Base-by-base conservation (phyloP, 2,329 filamentous ascomycete genomes). In the Aspergillus novoparasiticus region DNA sequence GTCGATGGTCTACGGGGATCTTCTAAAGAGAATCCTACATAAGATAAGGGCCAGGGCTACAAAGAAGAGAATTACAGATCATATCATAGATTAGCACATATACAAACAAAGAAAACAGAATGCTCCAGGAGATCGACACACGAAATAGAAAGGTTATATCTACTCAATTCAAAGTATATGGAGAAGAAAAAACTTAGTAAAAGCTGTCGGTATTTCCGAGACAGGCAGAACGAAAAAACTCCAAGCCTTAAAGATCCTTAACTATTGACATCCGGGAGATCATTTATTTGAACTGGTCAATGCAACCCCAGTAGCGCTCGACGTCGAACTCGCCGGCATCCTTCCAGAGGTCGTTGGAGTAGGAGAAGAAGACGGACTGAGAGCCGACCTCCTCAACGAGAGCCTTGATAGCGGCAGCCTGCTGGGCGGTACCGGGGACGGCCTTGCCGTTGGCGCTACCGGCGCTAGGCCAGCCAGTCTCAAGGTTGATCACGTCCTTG, bases 261-360 rank as follows among this genome's bases (percentile, higher is more conserved):
- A 57, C 48, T 62, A 59, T 57, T 59, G 46, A 50, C 57, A 60
- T 57, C 53, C 16, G 50, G 16, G 41, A 8, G 30, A 56, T 56
- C 14, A 16, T 45, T 58, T 58, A 67, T 72, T 79, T 81, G 64
- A 87, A 86, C 74, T 84, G 80, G 62, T 80, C 73, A 63, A 81
- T 80, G 76, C 87, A 89, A 67, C 93, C 92, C 87, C 92, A 97
- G 84, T 85, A 84, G 81, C 89, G 87, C 89, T 97, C 94, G 72
- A 93, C 92, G 65, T 81, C 80, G 79, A 88, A 92, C 39, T 80
- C 77, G 69, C 90, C 90, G 34, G 86, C 80, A 46, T 80, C 73
- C 89, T 97, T 97, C 94, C 94, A 98, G 70, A 79, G 67, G 78
- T 97, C 94, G 73, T 96, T 83, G 72, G 86, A 83, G 81, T 85